A percentile compares a stretch with the other conserved stretches of the same genome.
Conservation (phyloP, 306 rosid genomes). For the Canavalia ensiformis region DNA sequence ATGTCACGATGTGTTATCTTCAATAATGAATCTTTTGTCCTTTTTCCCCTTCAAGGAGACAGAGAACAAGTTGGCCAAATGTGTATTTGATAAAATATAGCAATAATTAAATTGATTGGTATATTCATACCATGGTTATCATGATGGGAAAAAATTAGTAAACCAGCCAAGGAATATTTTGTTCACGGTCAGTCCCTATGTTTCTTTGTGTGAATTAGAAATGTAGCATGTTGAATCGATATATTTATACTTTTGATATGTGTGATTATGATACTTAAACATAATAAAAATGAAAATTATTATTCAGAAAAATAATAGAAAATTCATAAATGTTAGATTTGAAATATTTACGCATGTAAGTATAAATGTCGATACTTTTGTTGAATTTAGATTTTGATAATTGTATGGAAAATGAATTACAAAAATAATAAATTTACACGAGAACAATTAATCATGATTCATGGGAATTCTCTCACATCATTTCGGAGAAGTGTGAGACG, state of each 20-base stretch:
- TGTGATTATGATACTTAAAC: too few relatives aligned
- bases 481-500: too few relatives aligned
- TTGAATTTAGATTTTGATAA: too few relatives aligned
- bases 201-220: conserved; percentile 3
- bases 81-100: background rate
- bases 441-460: too few relatives aligned
- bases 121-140: background rate
- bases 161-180: background rate
- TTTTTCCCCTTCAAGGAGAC: conserved; percentile 20
- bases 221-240: background rate
- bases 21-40: conserved; percentile 25
- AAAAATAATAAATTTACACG: too few relatives aligned
- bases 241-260: background rate
- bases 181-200: background rate
- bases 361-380: too few relatives aligned
- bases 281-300: too few relatives aligned
- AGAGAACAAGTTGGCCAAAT: conserved; percentile 32
- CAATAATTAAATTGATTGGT: conserved; percentile 19
- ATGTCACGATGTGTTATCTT: background rate
- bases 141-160: background rate
- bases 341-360: too few relatives aligned
- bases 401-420: too few relatives aligned
- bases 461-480: too few relatives aligned
- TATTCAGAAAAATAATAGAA: too few relatives aligned
- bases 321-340: too few relatives aligned